Percentiles rank a stretch among this genome's conserved stretches.
Evolutionary conservation across 352 stramenopile species (phyloP).

Genomic region (Stramenopiles sp.): DNA sequence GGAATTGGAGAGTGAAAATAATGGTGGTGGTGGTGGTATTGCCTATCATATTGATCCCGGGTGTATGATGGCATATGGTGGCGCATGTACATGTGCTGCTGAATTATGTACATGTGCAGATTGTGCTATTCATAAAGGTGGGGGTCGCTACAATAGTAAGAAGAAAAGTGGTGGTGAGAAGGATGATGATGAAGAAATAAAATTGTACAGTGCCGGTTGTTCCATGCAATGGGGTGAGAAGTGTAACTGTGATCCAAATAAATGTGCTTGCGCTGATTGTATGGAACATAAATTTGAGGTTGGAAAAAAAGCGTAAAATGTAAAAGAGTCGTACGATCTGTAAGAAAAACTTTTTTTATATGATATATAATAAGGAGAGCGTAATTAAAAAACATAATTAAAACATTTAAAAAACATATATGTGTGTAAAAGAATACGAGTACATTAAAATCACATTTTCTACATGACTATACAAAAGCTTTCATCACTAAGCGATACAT

Average conservation of each 20-base stretch:
- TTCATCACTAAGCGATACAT: too few relatives aligned
- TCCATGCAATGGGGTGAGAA: neutral
- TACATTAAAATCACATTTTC: too few relatives aligned
- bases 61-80: neutral
- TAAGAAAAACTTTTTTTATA: too few relatives aligned
- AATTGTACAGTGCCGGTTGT: neutral
- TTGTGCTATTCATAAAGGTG: neutral
- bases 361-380: too few relatives aligned
- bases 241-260: neutral
- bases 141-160: neutral
- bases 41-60: neutral
- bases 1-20: neutral
- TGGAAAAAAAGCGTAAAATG: too few relatives aligned
- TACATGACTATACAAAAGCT: too few relatives aligned
- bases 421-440: too few relatives aligned
- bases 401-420: too few relatives aligned
- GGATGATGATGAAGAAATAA: neutral
- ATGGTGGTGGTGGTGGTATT: neutral
- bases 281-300: neutral
- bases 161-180: neutral
- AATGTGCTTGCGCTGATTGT: neutral
- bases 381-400: too few relatives aligned
- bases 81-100: neutral
- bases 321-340: too few relatives aligned
- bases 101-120: neutral